Percentiles rank a stretch among this genome's conserved stretches.
phyloP scores from a whole-genome alignment of 2,329 filamentous ascomycete genomes.

The Pestalotiopsis sp. region DNA sequence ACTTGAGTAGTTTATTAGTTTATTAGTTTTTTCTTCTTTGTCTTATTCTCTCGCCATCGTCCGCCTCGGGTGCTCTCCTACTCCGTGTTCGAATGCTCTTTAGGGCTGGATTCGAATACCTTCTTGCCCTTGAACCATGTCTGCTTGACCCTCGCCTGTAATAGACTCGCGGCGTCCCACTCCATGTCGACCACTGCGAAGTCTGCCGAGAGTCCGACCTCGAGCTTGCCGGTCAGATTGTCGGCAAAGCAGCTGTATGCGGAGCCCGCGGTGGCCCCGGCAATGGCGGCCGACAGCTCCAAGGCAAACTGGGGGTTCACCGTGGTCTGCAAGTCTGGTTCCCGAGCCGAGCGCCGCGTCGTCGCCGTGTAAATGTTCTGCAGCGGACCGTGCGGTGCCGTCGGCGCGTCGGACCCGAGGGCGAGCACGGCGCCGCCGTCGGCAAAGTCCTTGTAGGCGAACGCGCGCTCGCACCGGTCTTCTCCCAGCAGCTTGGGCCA shows the following conservation, averaged over 20 bases:
- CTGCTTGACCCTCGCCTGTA: conserved; percentile 37
- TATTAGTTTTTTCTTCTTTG: no score
- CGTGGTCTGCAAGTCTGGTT: conserved; percentile 33
- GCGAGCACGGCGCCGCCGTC: conserved; percentile 43
- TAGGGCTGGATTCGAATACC: conserved; percentile 23
- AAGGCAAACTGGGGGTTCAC: conserved; percentile 43
- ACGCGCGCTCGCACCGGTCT: conserved; percentile 56
- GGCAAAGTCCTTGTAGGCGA: conserved; percentile 63
- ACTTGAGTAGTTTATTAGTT: no score
- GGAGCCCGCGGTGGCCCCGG: conserved; percentile 40
- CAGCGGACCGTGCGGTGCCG: conserved; percentile 43
- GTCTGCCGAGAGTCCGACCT: conserved; percentile 44
- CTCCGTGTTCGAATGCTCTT: not conserved
- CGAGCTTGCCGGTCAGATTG: conserved; percentile 40
- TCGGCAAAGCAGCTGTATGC: conserved; percentile 47
- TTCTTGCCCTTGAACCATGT: conserved; percentile 43
- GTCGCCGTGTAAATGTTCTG: conserved; percentile 47
- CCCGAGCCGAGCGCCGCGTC: conserved; percentile 41
- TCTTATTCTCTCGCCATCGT: no score
- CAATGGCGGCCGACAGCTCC: conserved; percentile 38
- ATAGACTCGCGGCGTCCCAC: conserved; percentile 37
- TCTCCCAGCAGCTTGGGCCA: conserved; percentile 60
- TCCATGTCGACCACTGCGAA: conserved; percentile 46
- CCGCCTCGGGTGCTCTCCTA: no score
- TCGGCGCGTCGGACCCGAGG: conserved; percentile 46